Percentiles rank a stretch among this genome's conserved stretches.
Conservation (phyloP, 164 flowering plant species). For the Hamamelis virginiana region DNA sequence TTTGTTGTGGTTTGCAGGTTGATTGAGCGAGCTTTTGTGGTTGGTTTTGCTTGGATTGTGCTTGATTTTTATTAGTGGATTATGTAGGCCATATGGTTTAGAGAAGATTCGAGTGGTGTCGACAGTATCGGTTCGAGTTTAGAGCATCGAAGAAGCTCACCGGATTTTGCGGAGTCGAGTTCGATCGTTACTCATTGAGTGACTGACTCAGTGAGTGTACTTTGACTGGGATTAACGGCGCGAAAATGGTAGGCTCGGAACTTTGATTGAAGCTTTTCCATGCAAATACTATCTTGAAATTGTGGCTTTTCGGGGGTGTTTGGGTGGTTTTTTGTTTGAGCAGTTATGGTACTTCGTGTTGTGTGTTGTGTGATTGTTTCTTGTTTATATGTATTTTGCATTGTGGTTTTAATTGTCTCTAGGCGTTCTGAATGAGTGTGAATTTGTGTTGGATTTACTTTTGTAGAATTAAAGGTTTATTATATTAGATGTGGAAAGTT, state of each 20-base stretch:
- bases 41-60: neutral
- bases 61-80: neutral
- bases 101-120: neutral
- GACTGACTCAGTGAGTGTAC: constrained; percentile 9
- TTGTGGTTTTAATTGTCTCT: neutral
- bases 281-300: constrained; percentile 9
- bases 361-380: neutral
- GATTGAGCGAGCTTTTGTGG: neutral
- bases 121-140: neutral
- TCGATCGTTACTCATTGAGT: neutral
- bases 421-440: no score
- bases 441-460: no score
- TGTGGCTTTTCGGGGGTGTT: neutral
- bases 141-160: neutral
- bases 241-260: constrained; percentile 21
- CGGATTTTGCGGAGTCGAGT: neutral
- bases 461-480: no score
- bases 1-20: constrained; percentile 10
- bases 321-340: neutral
- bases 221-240: no score
- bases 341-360: neutral
- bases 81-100: neutral
- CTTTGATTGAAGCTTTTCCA: constrained; percentile 1
- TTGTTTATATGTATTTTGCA: neutral
- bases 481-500: no score